Evolutionary conservation across 805 yeast species (phyloP).

Genomic region (Candida awuae): DNA sequence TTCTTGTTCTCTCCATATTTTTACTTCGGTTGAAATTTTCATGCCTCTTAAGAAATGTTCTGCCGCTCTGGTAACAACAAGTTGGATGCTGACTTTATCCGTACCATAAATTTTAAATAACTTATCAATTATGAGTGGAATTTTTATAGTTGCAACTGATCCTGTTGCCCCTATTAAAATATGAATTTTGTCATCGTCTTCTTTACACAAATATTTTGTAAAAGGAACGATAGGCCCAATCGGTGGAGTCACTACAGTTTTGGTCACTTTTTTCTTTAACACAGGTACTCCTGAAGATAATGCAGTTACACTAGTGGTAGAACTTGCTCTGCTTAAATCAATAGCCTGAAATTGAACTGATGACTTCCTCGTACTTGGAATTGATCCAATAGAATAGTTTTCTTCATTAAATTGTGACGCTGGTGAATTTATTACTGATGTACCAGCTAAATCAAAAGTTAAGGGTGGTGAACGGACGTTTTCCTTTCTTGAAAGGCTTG

Average conservation of each 20-base stretch:
- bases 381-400: too few species aligned
- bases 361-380: slow-evolving; percentile 6
- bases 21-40: slow-evolving; percentile 57
- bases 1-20: slow-evolving; percentile 87
- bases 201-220: slow-evolving; percentile 57
- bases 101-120: slow-evolving; percentile 71
- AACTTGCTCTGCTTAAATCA: not conserved
- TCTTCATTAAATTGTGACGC: not conserved
- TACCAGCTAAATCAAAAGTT: not conserved
- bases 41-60: slow-evolving; percentile 62
- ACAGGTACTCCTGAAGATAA: slow-evolving; percentile 6
- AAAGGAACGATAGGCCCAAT: slow-evolving; percentile 66
- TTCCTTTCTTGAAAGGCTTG: slow-evolving; percentile 6
- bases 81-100: slow-evolving; percentile 69
- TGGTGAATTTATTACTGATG: not conserved
- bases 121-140: slow-evolving; percentile 82
- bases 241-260: slow-evolving; percentile 49
- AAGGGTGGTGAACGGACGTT: slow-evolving; percentile 6
- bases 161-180: slow-evolving; percentile 91
- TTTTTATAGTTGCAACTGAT: slow-evolving; percentile 91
- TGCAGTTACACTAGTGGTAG: not conserved
- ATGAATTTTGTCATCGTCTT: slow-evolving; percentile 82
- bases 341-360: not conserved
- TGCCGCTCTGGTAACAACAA: slow-evolving; percentile 79
- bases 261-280: slow-evolving; percentile 25